Evolutionary conservation across 305 asterid species (phyloP).

Genomic region (Solanum hybrid): DNA sequence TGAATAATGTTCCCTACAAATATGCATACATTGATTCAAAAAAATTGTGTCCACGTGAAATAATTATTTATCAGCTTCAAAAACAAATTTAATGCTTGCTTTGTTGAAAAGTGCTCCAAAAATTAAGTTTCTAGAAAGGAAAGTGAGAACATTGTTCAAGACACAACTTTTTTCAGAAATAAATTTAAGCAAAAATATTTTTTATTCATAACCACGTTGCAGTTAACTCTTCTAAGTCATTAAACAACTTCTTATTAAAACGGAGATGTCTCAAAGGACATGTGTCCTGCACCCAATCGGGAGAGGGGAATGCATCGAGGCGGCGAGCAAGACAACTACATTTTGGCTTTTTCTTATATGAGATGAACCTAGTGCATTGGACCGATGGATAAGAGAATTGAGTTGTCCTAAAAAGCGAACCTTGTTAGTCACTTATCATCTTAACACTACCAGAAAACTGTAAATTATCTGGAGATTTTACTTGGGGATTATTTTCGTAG

Average conservation of each 20-base stretch:
- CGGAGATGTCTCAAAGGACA: neutral
- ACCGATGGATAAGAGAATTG: too few relatives aligned
- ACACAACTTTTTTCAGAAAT: neutral
- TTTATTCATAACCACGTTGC: too few relatives aligned
- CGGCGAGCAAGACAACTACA: too few relatives aligned
- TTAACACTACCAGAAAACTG: too few relatives aligned
- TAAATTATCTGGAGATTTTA: too few relatives aligned
- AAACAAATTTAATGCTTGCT: neutral
- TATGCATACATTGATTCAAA: neutral
- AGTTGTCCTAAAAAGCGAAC: too few relatives aligned
- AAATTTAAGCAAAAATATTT: neutral
- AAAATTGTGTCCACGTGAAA: neutral
- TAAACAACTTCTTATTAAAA: neutral
- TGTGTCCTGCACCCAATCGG: neutral
- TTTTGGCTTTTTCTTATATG: too few relatives aligned
- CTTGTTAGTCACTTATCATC: too few relatives aligned
- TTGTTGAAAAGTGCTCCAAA: neutral
- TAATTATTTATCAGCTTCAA: neutral
- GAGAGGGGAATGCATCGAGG: too few relatives aligned
- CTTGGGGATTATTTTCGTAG: too few relatives aligned
- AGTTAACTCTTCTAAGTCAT: neutral
- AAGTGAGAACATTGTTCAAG: neutral
- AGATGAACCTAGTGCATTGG: too few relatives aligned
- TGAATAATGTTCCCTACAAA: neutral
- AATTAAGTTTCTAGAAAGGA: neutral